Evolutionary conservation across 495 filamentous ascomycete species (phyloP), one percentile per base, ranked within the genome.

Genomic region (Aeminium ludgeri): DNA sequence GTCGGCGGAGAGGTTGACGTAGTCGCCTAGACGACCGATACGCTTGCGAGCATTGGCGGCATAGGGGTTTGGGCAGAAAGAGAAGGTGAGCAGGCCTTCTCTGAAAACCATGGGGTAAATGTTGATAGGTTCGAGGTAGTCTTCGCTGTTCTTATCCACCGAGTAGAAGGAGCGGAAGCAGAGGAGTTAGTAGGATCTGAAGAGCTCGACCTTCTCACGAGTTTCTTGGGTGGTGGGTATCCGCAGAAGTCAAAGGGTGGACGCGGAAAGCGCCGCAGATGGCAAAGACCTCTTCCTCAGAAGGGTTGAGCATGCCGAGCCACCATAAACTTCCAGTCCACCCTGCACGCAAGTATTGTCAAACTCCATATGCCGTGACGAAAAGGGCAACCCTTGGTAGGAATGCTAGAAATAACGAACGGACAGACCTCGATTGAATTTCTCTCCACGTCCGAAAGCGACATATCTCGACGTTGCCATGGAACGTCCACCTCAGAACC

Each of bases 81-180:
- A 87, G 63, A 95, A 94, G 41, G 85, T 93, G 25, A 96, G 59
- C 2, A 92, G 80, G 6, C 89, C 89, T 61, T 95, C 82, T 20
- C 89, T 79, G 67, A 94, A 97, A n/a, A 97, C 89, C 8, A 96
- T 76, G 50, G 92, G 86, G 51, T 96, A 97, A 44, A 93, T 76
- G 58, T 94, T 91, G 55, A 91, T 79, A 0, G 89, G 86, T 38
- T 93, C 82, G 55, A 89, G 72, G 41, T 74, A 82, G 43, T 76
- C 59, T 51, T 94, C 86, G 45, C 67, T 76, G 6, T 70, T 69
- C 45, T 80, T 77, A 50, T 91, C 84, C 48, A 75, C 63, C 44
- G 86, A 82, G 43, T 70, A 80, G 59, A 95, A 97, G 0, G 85
- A 92, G 19, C 87, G 77, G 70, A 96, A 97, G 56, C 81, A 91